Percentiles rank a stretch among this genome's conserved stretches.
Conservation (phyloP, 2,329 filamentous ascomycete species). For the Claviceps purpurea region DNA sequence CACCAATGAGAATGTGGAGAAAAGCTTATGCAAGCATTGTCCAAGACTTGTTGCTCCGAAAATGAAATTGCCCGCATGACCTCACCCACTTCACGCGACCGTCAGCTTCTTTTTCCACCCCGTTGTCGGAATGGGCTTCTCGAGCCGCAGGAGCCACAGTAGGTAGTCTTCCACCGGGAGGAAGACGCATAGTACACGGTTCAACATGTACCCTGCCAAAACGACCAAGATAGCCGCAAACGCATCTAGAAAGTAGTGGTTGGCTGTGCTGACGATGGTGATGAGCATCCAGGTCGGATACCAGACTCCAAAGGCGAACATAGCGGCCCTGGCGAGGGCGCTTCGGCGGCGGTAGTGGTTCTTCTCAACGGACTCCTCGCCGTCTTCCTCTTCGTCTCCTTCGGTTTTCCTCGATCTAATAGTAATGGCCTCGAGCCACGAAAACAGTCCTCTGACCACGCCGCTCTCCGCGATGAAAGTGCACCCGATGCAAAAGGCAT, state of each 20-base stretch:
- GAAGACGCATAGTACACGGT: constrained; percentile 42
- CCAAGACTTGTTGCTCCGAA: neutral
- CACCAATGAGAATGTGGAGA: neutral
- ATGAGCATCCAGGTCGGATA: constrained; percentile 40
- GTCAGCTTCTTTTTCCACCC: constrained; percentile 15
- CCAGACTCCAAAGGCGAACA: constrained; percentile 28
- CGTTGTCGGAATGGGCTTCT: constrained; percentile 44
- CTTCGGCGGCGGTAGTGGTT: constrained; percentile 11
- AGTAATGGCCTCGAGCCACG: constrained; percentile 3
- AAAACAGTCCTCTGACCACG: constrained; percentile 25
- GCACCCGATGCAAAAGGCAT: constrained; percentile 38
- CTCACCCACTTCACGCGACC: constrained; percentile 1
- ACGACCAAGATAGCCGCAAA: constrained; percentile 50
- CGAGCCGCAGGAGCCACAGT: constrained; percentile 44
- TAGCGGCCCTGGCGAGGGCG: constrained; percentile 7
- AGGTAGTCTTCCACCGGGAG: constrained; percentile 52
- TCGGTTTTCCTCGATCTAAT: neutral
- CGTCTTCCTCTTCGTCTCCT: constrained; percentile 6
- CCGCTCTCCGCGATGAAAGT: constrained; percentile 38
- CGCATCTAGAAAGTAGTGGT: constrained; percentile 52
- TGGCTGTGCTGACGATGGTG: constrained; percentile 47
- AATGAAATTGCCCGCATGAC: neutral
- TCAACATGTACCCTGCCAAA: constrained; percentile 39
- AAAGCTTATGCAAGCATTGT: neutral
- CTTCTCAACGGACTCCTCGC: constrained; percentile 7